phyloP scores from a whole-genome alignment of 2,329 filamentous ascomycete species.

The Knufia petricola region DNA sequence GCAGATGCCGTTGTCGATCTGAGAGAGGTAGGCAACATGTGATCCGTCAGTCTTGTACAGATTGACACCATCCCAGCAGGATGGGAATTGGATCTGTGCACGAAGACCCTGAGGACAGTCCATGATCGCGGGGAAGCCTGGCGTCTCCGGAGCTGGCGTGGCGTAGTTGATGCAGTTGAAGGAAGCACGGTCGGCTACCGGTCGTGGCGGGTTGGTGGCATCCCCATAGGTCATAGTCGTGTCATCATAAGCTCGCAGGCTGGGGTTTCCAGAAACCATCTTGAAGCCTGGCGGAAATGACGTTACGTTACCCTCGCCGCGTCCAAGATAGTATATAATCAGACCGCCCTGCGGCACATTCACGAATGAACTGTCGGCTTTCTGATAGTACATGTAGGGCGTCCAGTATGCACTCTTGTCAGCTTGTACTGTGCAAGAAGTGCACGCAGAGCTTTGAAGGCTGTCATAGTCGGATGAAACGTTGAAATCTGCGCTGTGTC shows the following conservation, averaged over 20 bases:
- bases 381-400: slow-evolving; percentile 66
- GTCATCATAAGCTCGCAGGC: slow-evolving; percentile 15
- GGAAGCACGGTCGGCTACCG: slow-evolving; percentile 58
- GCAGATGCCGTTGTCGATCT: slow-evolving; percentile 68
- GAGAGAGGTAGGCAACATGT: slow-evolving; percentile 68
- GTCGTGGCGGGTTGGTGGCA: slow-evolving; percentile 58
- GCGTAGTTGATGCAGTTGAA: slow-evolving; percentile 90
- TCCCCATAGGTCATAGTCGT: slow-evolving; percentile 23
- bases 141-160: slow-evolving; percentile 52
- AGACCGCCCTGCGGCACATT: slow-evolving; percentile 41
- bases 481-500: slow-evolving; percentile 49
- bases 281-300: slow-evolving; percentile 69
- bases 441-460: slow-evolving; percentile 57
- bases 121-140: slow-evolving; percentile 60
- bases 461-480: slow-evolving; percentile 46
- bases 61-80: slow-evolving; percentile 73
- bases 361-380: slow-evolving; percentile 45
- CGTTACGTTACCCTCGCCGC: slow-evolving; percentile 46
- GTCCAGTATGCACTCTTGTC: slow-evolving; percentile 85
- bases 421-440: slow-evolving; percentile 67
- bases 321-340: slow-evolving; percentile 27
- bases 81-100: slow-evolving; percentile 77
- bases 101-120: slow-evolving; percentile 77
- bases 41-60: slow-evolving; percentile 45
- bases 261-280: slow-evolving; percentile 68